Percentiles rank a stretch among this genome's conserved stretches.
phyloP scores from a whole-genome alignment of 805 yeast genomes.

The Kodamaea neixiangensis region DNA sequence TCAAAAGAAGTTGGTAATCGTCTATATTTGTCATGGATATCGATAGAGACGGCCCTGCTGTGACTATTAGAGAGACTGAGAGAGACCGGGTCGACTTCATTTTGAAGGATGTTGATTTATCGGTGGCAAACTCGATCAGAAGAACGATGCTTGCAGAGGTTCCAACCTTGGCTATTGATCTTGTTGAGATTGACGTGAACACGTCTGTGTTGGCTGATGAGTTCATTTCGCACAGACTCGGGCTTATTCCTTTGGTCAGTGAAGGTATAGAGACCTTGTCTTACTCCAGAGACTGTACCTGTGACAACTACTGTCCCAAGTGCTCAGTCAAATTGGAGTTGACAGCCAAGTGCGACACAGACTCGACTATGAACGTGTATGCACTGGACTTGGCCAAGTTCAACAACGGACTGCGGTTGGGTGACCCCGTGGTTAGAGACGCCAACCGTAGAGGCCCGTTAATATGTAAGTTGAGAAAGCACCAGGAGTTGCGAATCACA shows the following conservation, averaged over 20 bases:
- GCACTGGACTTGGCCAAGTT: slow-evolving; percentile 68
- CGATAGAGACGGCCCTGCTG: slow-evolving; percentile 63
- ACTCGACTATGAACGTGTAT: slow-evolving; percentile 85
- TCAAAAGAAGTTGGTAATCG: background rate
- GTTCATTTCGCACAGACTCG: slow-evolving; percentile 90
- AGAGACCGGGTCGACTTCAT: slow-evolving; percentile 90
- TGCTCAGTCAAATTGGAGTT: slow-evolving; percentile 88
- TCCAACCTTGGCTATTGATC: slow-evolving; percentile 94
- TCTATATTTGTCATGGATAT: slow-evolving; percentile 26
- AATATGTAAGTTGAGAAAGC: slow-evolving; percentile 85
- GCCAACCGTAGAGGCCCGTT: slow-evolving; percentile 80
- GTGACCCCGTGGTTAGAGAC: slow-evolving; percentile 85
- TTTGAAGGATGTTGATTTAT: slow-evolving; percentile 79
- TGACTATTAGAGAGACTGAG: slow-evolving; percentile 84
- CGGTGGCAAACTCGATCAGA: slow-evolving; percentile 90
- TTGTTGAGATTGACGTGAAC: slow-evolving; percentile 90
- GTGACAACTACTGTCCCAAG: slow-evolving; percentile 95
- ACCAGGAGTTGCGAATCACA: slow-evolving; percentile 84
- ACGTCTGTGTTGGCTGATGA: slow-evolving; percentile 97
- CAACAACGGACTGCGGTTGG: slow-evolving; percentile 53
- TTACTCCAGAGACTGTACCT: slow-evolving; percentile 93
- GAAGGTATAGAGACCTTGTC: slow-evolving; percentile 80
- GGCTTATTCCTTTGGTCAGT: slow-evolving; percentile 85
- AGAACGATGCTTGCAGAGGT: slow-evolving; percentile 94
- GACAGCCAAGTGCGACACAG: slow-evolving; percentile 87